phyloP scores from a whole-genome alignment of 345 rosid genomes.

The Gossypium longicalyx region DNA sequence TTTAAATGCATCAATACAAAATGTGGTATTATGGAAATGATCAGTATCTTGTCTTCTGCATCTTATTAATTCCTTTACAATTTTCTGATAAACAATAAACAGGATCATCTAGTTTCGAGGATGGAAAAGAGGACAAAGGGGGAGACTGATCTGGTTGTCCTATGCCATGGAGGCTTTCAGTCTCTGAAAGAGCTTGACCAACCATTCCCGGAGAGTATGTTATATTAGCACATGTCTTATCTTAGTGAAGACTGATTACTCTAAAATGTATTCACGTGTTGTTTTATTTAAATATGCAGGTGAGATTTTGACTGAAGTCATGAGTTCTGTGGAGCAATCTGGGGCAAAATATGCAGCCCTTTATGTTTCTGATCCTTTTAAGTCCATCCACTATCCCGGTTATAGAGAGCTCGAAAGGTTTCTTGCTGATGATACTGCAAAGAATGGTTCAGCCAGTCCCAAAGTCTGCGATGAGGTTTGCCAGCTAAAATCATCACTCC shows the following conservation, averaged over 20 bases:
- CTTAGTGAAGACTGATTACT: conserved; percentile 12
- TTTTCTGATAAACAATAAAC: conserved; percentile 22
- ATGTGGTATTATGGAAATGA: neutral
- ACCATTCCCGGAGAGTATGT: conserved; percentile 57
- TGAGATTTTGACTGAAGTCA: conserved; percentile 57
- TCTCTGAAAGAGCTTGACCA: conserved; percentile 35
- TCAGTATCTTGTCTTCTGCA: neutral
- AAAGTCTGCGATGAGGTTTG: conserved; percentile 76
- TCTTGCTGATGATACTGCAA: conserved; percentile 58
- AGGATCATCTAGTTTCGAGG: conserved; percentile 71
- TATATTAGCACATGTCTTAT: neutral
- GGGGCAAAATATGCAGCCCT: conserved; percentile 70
- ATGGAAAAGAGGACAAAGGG: conserved; percentile 53
- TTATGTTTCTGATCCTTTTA: conserved; percentile 70
- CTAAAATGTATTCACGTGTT: conserved; percentile 2
- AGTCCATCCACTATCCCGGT: conserved; percentile 53
- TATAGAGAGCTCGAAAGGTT: conserved; percentile 63
- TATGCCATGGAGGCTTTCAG: conserved; percentile 53
- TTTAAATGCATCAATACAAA: neutral
- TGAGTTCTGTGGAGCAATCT: conserved; percentile 57
- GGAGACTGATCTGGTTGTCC: conserved; percentile 64
- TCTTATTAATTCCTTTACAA: neutral
- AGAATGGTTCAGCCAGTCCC: conserved; percentile 37
- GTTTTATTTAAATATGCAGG: conserved; percentile 37
- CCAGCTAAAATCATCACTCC: conserved; percentile 76